Conservation (phyloP, 345 rosid genomes). For the Cardamine occulta region DNA sequence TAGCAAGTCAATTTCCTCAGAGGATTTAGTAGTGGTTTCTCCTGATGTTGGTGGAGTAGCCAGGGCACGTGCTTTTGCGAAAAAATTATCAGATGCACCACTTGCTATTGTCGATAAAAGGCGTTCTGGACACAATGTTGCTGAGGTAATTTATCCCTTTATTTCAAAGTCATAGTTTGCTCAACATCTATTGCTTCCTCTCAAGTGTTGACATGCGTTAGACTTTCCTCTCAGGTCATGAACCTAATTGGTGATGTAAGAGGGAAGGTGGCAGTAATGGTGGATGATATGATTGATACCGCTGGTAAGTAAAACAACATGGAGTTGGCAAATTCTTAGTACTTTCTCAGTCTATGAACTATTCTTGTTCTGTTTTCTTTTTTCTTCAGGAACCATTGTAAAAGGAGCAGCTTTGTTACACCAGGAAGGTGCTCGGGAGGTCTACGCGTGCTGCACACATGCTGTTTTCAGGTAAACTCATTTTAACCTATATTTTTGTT, state of each 20-base stretch:
- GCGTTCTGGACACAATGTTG: conserved; percentile 96
- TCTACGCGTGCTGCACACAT: conserved; percentile 95
- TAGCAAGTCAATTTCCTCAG: conserved; percentile 78
- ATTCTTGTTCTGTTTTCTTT: conserved; percentile 21
- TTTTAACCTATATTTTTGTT: conserved; percentile 10
- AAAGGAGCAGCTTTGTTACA: conserved; percentile 95
- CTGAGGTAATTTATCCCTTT: conserved; percentile 63
- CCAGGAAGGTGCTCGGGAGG: conserved; percentile 98
- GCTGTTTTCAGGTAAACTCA: conserved; percentile 86
- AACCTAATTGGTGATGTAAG: conserved; percentile 93
- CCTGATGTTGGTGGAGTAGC: conserved; percentile 99
- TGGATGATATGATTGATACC: conserved; percentile 98
- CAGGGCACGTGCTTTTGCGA: conserved; percentile 96
- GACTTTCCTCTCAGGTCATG: conserved; percentile 69
- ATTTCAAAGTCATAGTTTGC: conserved; percentile 21
- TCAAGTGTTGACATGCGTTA: neutral
- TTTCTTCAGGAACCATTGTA: conserved; percentile 70
- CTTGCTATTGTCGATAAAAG: conserved; percentile 98
- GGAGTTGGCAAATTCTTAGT: conserved; percentile 5
- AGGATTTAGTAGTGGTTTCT: conserved; percentile 93
- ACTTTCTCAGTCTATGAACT: neutral
- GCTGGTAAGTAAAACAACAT: conserved; percentile 67
- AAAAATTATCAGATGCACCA: conserved; percentile 93
- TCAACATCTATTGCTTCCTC: conserved; percentile 12
- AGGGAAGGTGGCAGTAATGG: conserved; percentile 98